Conservation (phyloP, 176 grass and related monocot species). For the Microstegium vimineum region DNA sequence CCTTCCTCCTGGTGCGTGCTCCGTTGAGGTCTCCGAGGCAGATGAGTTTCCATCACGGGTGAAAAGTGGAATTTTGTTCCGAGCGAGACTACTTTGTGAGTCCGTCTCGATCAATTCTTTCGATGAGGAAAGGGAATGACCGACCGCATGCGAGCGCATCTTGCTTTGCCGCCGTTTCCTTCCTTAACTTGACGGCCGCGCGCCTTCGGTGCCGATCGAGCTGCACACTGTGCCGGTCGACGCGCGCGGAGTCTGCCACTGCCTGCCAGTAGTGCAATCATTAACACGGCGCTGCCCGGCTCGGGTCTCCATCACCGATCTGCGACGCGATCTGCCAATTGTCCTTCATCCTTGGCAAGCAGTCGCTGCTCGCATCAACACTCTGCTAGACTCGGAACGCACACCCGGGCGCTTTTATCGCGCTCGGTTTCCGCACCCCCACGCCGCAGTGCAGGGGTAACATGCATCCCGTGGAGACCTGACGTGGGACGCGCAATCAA, state of each 20-base stretch:
- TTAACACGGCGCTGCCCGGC: slow-evolving; percentile 1
- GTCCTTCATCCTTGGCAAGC: no score
- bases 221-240: background rate
- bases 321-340: no score
- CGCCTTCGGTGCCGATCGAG: no score
- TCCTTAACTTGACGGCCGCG: no score
- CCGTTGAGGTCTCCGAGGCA: background rate
- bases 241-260: background rate
- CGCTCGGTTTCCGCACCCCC: background rate
- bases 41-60: background rate
- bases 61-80: background rate
- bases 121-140: background rate
- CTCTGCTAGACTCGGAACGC: background rate
- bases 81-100: no score
- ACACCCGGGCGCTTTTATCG: background rate
- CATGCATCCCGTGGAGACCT: no score
- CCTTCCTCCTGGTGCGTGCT: background rate
- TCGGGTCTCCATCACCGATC: slow-evolving; percentile 23
- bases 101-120: background rate
- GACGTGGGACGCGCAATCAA: background rate
- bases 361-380: background rate
- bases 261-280: slow-evolving; percentile 6
- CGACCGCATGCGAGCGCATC: no score
- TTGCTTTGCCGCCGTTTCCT: background rate
- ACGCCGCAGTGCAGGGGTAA: no score